Evolutionary conservation across 163 green algal species (phyloP).

Genomic region (Chlamydomonas reinhardtii): DNA sequence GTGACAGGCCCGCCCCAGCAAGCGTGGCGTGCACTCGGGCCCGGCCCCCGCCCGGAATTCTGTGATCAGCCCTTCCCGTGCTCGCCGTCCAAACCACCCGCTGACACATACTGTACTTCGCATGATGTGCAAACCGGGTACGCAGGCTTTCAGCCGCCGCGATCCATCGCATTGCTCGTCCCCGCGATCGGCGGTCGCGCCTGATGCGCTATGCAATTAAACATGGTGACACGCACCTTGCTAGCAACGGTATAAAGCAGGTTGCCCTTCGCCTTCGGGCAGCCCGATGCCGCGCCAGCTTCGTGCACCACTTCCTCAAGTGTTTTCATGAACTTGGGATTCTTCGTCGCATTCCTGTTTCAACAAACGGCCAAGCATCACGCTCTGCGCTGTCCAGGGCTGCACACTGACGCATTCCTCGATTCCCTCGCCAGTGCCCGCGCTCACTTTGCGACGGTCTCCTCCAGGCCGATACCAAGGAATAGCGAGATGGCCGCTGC

Average conservation of each 20-base stretch:
- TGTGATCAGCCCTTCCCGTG: too few relatives aligned
- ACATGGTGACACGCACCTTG: conserved; percentile 69
- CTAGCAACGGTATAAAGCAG: conserved; percentile 86
- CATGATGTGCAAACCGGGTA: too few relatives aligned
- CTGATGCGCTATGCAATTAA: too few relatives aligned
- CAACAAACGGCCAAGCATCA: neutral
- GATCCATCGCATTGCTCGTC: too few relatives aligned
- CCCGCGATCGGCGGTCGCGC: too few relatives aligned
- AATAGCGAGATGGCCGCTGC: conserved; percentile 71
- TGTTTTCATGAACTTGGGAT: conserved; percentile 82
- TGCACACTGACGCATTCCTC: neutral
- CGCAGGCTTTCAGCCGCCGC: too few relatives aligned
- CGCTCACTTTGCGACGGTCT: conserved; percentile 79
- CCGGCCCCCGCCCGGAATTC: too few relatives aligned
- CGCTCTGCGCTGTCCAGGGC: neutral
- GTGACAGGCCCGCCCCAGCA: too few relatives aligned
- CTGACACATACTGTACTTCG: too few relatives aligned
- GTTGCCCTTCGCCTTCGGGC: conserved; percentile 82
- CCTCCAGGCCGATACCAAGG: conserved; percentile 75
- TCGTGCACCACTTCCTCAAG: conserved; percentile 87
- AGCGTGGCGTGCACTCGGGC: too few relatives aligned
- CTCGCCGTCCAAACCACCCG: too few relatives aligned
- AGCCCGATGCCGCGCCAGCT: conserved; percentile 76
- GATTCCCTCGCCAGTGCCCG: neutral
- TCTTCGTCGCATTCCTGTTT: conserved; percentile 84